A percentile compares a stretch with the other conserved stretches of the same genome.
These are phyloP conservation scores for Magnusiomyces ingens DNA, from an alignment of 1,139 yeast genomes.

Conservation along the genomic window DNA sequence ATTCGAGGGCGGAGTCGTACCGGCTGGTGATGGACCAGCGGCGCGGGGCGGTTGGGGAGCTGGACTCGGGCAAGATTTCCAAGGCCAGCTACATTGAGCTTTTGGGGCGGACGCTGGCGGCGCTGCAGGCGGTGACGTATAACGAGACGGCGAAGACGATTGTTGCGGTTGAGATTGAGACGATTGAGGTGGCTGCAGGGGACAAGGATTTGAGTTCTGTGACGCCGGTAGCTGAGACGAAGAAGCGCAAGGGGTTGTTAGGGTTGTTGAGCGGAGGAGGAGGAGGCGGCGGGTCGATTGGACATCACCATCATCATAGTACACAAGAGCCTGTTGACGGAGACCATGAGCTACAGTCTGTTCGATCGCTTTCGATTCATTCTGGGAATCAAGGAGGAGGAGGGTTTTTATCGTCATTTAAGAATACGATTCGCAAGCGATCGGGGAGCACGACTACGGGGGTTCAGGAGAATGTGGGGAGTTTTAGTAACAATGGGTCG, in stretches of 20 bases:
- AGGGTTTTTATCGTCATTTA: conserved; percentile 13
- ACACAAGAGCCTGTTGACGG: conserved; percentile 5
- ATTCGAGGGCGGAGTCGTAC: conserved; percentile 25
- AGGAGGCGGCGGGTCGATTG: conserved; percentile 17
- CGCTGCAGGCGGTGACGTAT: conserved; percentile 57
- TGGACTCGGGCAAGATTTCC: conserved; percentile 20
- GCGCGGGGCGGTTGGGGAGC: conserved; percentile 19
- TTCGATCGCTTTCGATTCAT: neutral
- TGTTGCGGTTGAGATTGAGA: conserved; percentile 82
- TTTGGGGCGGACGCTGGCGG: conserved; percentile 47
- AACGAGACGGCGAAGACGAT: conserved; percentile 69
- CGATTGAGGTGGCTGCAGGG: conserved; percentile 80
- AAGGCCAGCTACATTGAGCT: conserved; percentile 38
- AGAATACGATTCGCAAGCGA: conserved; percentile 6
- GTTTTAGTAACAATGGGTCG: no score
- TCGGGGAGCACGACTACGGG: conserved; percentile 1
- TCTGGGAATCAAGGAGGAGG: conserved; percentile 1
- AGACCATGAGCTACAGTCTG: neutral
- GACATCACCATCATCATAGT: conserved; percentile 8
- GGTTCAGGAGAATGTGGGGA: no score
- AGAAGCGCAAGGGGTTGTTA: conserved; percentile 25
- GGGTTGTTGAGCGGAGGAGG: conserved; percentile 20
- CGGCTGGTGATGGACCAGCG: conserved; percentile 25
- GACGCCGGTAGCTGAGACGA: conserved; percentile 30
- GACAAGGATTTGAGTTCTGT: conserved; percentile 40